Base-by-base conservation (phyloP, 768 basidiomycete genomes). In the Cystobasidium ongulense region DNA sequence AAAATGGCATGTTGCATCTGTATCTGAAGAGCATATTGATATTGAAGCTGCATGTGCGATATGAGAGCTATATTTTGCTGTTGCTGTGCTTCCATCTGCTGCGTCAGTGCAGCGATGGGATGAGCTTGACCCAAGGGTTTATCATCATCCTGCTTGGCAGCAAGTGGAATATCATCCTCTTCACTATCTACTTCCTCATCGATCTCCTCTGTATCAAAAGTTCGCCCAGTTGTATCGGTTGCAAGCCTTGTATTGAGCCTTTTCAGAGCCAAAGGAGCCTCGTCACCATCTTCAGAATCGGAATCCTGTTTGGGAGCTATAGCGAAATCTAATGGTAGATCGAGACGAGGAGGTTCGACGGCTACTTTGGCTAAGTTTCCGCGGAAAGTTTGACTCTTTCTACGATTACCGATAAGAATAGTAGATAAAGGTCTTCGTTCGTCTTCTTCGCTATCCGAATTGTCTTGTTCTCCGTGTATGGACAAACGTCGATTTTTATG, bases 41-140 rank as follows among this genome's bases (percentile, higher is more conserved):
- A 46, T 50, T 67, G 65, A 10, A 46, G 25, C 65, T 67, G 65
- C 65, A 67, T 67, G 23, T 67, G 39, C 27, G 43, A 23, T 1
- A 67, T 23, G 29, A 67, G 65, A 41, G 38, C 38, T 17, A 31
- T 15, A 25, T 67, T 67, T 10, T 43, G 41, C 65, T 29, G 23
- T 25, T 67, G 65, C 43, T 67, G 65, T 8, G 29, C 10, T 52
- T 67, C 41, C 27, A 67, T 67, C 29, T 67, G 65, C 27, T 67
- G 65, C 43, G 65, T 10, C 10, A 67, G 43, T 25, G 38, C 43
- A 29, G 65, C 65, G n/a, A 53, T 39, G 1, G 65, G 65, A 50
- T 67, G 65, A 41, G 38, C 46, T 29, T 67, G 65, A 29, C 65
- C 65, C 11, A 67, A 43, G 2, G 65, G 65, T 43, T 29, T 25